Conservation (phyloP, 768 basidiomycete genomes). For the Mycena galopus region DNA sequence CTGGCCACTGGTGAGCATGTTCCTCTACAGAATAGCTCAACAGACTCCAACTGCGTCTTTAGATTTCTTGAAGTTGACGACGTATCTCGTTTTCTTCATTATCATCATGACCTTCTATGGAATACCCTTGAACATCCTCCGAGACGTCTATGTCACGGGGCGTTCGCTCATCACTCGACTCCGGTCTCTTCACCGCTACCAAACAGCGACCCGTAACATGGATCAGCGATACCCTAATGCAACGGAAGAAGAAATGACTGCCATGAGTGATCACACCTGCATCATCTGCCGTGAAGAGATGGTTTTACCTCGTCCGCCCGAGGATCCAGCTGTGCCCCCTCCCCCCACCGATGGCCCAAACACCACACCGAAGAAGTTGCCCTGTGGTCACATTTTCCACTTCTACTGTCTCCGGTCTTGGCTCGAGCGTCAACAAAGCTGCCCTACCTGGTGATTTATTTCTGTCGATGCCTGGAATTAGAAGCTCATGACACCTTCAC, state of each 20-base stretch:
- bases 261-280: slow-evolving; percentile 91
- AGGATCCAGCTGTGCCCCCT: slow-evolving; percentile 45
- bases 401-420: slow-evolving; percentile 97
- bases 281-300: slow-evolving; percentile 99
- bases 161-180: slow-evolving; percentile 91
- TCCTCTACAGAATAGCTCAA: slow-evolving; percentile 8
- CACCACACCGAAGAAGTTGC: slow-evolving; percentile 95
- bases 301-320: slow-evolving; percentile 56
- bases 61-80: slow-evolving; percentile 96
- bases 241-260: slow-evolving; percentile 83
- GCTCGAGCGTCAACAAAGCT: slow-evolving; percentile 98
- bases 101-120: slow-evolving; percentile 96
- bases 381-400: slow-evolving; percentile 98
- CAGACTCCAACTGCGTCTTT: slow-evolving; percentile 20
- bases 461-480: slow-evolving; percentile 30
- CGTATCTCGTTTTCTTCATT: slow-evolving; percentile 93
- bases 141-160: slow-evolving; percentile 96
- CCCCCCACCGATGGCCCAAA: slow-evolving; percentile 79
- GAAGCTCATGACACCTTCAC: slow-evolving; percentile 10
- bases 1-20: slow-evolving; percentile 80
- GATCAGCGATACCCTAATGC: slow-evolving; percentile 95
- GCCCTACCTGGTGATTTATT: slow-evolving; percentile 91
- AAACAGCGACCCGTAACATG: slow-evolving; percentile 96
- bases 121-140: slow-evolving; percentile 94
- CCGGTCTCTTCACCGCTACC: slow-evolving; percentile 91